Conservation (phyloP, 2,329 filamentous ascomycete genomes). For the Fusarium sp. region DNA sequence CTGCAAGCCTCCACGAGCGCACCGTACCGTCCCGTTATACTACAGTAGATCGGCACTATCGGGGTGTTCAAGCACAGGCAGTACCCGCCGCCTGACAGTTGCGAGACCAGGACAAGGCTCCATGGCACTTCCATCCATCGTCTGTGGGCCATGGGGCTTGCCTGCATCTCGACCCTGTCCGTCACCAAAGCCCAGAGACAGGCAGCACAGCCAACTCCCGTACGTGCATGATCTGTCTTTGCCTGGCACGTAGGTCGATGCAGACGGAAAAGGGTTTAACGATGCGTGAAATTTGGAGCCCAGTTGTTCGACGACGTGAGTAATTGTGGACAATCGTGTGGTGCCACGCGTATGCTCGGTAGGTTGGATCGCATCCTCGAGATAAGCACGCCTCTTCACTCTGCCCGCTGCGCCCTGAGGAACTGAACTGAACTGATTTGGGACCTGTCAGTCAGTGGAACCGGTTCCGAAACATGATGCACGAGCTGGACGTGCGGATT, state of each 20-base stretch:
- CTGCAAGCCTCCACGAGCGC: constrained; percentile 12
- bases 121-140: background rate
- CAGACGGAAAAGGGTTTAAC: background rate
- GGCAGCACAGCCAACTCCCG: constrained; percentile 23
- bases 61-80: constrained; percentile 28
- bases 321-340: constrained; percentile 20
- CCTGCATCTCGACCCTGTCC: constrained; percentile 7
- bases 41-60: constrained; percentile 24
- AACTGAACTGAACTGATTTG: background rate
- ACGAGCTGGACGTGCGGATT: constrained; percentile 12
- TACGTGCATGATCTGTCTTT: constrained; percentile 36
- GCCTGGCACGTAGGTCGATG: background rate
- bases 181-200: constrained; percentile 14
- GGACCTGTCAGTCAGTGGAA: constrained; percentile 14
- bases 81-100: constrained; percentile 14
- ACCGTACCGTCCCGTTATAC: constrained; percentile 2
- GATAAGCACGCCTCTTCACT: constrained; percentile 24
- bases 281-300: constrained; percentile 24
- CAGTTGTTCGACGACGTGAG: constrained; percentile 18
- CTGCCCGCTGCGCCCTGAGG: background rate
- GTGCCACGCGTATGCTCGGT: constrained; percentile 18
- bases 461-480: constrained; percentile 19
- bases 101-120: constrained; percentile 10
- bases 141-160: constrained; percentile 4
- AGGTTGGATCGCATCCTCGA: constrained; percentile 1